Conservation (phyloP, 2,329 filamentous ascomycete genomes). For the Cordyceps tenuipes region DNA sequence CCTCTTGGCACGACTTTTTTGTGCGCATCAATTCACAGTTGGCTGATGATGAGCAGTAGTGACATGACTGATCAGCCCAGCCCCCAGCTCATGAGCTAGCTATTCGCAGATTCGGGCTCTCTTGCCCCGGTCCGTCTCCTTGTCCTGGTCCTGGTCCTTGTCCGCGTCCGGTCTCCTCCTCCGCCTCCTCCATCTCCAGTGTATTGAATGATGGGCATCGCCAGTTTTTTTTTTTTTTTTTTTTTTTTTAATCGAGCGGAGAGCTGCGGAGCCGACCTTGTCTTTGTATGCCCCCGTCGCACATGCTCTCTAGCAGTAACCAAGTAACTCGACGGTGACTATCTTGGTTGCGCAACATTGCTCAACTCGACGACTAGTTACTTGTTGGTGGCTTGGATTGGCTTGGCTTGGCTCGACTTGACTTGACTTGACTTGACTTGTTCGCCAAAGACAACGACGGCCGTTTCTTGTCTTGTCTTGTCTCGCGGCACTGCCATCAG, state of each 20-base stretch:
- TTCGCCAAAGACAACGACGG: background rate
- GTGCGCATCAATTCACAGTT: no score
- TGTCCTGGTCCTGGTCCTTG: no score
- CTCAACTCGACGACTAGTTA: background rate
- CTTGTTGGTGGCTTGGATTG: background rate
- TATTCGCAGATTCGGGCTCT: background rate
- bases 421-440: background rate
- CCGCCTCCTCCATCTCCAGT: background rate
- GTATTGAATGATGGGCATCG: background rate
- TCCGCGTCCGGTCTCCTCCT: no score
- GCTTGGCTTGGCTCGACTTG: background rate
- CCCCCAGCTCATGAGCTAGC: background rate
- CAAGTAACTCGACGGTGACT: no score
- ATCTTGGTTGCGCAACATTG: conserved; percentile 2
- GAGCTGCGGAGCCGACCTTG: background rate
- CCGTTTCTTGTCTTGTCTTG: background rate
- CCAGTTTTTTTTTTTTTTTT: no score
- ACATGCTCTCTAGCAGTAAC: background rate
- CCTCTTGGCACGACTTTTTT: no score
- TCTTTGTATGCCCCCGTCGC: conserved; percentile 10
- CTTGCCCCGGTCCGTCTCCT: no score
- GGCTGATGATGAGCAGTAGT: background rate
- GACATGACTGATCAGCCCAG: conserved; percentile 4
- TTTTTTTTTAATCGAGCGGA: background rate
- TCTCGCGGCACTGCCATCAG: background rate